Evolutionary conservation across 2,329 filamentous ascomycete genomes (phyloP), one percentile per base, ranked within the genome.

Genomic region (Hypoxylon sp.): DNA sequence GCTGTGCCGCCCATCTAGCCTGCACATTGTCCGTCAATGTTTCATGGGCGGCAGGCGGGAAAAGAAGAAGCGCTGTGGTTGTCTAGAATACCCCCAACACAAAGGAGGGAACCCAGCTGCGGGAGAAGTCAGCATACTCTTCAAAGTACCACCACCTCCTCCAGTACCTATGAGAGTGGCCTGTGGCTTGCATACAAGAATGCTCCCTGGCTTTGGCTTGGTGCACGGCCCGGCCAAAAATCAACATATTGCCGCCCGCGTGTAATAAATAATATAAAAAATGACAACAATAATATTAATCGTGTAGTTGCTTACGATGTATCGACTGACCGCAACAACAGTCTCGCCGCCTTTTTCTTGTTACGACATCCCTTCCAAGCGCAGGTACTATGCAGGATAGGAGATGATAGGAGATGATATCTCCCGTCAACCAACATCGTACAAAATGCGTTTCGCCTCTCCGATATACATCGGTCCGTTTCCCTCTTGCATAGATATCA

Each of bases 11-110:
- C n/a, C 19, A 6, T 50, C 41, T 59, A 17, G 28, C 53, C 53
- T 59, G 53, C 52, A 49, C 63, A 59, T 63, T 63, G 62, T 68
- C 65, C 62, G 65, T 65, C 65, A 30, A 62, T 61, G 59, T 65
- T 58, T 61, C 58, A 62, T 50, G 15, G 37, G 37, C n/a, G 4
- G 37, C 7, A 17, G 4, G 47, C 13, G 24, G n/a, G 39, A 51
- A 57, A 32, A 24, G 17, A 50, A 39, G 24, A 41, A 39, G 37
- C 32, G 8, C 13, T 10, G 37, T 19, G 4, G 34, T 46, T 41
- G 39, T 59, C 55, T 41, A 41, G 37, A 34, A 41, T 19, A 5
- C n/a, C 8, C 15, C 15, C 1, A 4, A 17, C 4, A 17, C 30
- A 17, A 34, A 48, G 44, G 26, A 8, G 17, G 20, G 15, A 54